Evolutionary conservation across 1,139 yeast species (phyloP).

Genomic region (Protomyces pachydermus): DNA sequence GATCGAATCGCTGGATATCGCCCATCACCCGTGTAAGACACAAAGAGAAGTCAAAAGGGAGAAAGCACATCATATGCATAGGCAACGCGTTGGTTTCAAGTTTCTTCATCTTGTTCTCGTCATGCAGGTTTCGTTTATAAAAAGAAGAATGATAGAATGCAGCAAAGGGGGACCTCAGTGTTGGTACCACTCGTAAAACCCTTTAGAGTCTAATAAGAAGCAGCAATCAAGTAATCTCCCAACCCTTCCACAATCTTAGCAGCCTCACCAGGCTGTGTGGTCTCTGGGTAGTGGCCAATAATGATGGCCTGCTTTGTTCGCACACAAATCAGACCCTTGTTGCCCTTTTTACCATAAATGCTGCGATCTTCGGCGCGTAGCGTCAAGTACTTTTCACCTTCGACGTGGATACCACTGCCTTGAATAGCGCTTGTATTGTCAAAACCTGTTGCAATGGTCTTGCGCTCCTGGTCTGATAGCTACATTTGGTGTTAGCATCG

Average conservation of each 20-base stretch:
- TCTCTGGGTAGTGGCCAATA: conserved; percentile 90
- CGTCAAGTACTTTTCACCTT: conserved; percentile 80
- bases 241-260: conserved; percentile 88
- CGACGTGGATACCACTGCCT: conserved; percentile 77
- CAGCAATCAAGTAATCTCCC: conserved; percentile 88
- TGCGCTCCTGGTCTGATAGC: conserved; percentile 59
- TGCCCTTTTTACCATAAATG: conserved; percentile 75
- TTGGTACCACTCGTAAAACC: neutral
- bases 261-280: conserved; percentile 91
- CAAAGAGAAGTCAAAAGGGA: neutral
- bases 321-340: conserved; percentile 79
- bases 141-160: neutral
- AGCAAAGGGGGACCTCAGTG: no score
- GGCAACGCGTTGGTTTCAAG: no score
- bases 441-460: conserved; percentile 71
- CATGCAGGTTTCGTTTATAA: neutral
- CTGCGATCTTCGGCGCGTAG: conserved; percentile 89
- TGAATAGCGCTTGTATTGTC: conserved; percentile 73
- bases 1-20: conserved; percentile 22
- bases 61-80: neutral
- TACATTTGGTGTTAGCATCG: conserved; percentile 5
- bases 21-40: neutral
- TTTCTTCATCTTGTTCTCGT: neutral
- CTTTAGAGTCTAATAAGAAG: conserved; percentile 52
- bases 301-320: conserved; percentile 90